Percentiles rank a stretch among this genome's conserved stretches.
These are phyloP conservation scores for Prunus davidiana DNA, from an alignment of 306 rosid species.

Conservation along the genomic window DNA sequence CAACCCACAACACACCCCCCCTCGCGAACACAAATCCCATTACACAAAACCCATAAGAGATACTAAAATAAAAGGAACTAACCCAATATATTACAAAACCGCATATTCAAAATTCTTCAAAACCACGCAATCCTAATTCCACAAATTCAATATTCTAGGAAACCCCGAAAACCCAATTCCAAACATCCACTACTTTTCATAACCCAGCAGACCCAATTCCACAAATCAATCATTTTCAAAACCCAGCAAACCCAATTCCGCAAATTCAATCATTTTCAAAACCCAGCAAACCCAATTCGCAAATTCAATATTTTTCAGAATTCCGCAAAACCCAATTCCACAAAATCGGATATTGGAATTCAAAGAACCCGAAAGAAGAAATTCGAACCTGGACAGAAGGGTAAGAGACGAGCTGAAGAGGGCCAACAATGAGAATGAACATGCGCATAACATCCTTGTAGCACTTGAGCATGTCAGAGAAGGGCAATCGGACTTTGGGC, in stretches of 20 bases:
- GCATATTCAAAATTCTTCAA: not conserved
- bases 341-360: not conserved
- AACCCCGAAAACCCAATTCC: not conserved
- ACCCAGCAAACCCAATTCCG: not conserved
- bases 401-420: conserved; percentile 69
- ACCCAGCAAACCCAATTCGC: not conserved
- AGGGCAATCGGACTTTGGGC: conserved; percentile 49
- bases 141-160: not conserved
- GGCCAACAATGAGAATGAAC: conserved; percentile 70
- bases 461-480: conserved; percentile 50
- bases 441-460: conserved; percentile 67
- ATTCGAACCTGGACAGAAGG: conserved; percentile 60
- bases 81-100: not conserved
- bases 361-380: not conserved
- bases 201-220: not conserved
- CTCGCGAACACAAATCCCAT: not conserved
- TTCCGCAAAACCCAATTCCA: not conserved
- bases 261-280: not conserved
- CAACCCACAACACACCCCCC: too few species aligned
- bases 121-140: not conserved
- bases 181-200: not conserved
- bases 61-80: not conserved
- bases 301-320: not conserved
- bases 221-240: not conserved
- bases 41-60: not conserved